Percentiles rank a stretch among this genome's conserved stretches.
Conservation (phyloP, 768 basidiomycete genomes). For the Pleurotus tuber-regium region DNA sequence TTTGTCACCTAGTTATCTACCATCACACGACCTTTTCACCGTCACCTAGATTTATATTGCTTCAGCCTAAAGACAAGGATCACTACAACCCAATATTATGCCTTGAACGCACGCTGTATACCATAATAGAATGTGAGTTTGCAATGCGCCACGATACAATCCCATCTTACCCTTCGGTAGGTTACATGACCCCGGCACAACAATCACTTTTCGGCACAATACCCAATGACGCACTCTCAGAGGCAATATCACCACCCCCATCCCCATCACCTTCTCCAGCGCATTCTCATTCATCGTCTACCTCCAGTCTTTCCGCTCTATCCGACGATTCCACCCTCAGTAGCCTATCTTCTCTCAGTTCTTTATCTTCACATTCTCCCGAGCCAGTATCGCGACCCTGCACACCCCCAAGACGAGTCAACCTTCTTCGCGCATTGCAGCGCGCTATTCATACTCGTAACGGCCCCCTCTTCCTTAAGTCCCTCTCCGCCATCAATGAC, state of each 20-base stretch:
- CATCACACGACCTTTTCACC: constrained; percentile 14
- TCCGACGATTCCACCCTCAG: constrained; percentile 30
- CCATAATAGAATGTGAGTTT: constrained; percentile 68
- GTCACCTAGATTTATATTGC: constrained; percentile 61
- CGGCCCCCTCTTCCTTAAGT: constrained; percentile 67
- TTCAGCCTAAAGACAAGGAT: constrained; percentile 81
- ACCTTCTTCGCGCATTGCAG: constrained; percentile 59
- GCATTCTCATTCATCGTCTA: constrained; percentile 30
- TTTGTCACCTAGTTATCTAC: constrained; percentile 25
- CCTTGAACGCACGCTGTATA: constrained; percentile 66
- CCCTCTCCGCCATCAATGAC: constrained; percentile 60
- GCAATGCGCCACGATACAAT: neutral
- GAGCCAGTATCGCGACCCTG: constrained; percentile 18
- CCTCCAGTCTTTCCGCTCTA: constrained; percentile 19
- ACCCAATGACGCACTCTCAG: constrained; percentile 46
- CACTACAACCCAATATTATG: constrained; percentile 87
- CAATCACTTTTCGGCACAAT: constrained; percentile 66
- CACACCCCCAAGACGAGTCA: constrained; percentile 14
- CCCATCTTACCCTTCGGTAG: constrained; percentile 31
- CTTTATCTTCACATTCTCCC: constrained; percentile 22
- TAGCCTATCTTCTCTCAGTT: constrained; percentile 25
- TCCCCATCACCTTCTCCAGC: constrained; percentile 38
- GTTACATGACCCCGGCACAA: constrained; percentile 66
- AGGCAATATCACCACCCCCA: constrained; percentile 33
- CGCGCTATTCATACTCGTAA: constrained; percentile 68